phyloP scores from a whole-genome alignment of 164 flowering plant genomes.

The Nelumbo lutea region DNA sequence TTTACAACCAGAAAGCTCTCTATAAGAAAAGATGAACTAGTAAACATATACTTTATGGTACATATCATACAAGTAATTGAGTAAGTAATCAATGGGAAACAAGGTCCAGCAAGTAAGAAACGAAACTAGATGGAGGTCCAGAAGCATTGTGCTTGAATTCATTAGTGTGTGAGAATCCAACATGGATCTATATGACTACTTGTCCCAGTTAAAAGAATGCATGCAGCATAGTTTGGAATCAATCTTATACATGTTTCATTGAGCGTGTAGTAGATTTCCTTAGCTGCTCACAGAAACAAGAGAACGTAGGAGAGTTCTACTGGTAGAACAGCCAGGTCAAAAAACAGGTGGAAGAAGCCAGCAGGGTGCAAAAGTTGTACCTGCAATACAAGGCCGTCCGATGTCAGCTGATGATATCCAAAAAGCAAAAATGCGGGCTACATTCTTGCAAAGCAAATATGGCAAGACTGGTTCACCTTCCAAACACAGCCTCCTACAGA shows the following conservation, averaged over 20 bases:
- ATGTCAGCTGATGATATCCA: constrained; percentile 97
- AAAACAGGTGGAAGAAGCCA: constrained; percentile 41
- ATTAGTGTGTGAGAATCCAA: not conserved
- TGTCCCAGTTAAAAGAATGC: not conserved
- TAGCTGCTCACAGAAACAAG: constrained; percentile 55
- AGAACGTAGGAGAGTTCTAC: constrained; percentile 78
- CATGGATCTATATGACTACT: not conserved
- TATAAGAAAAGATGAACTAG: too few species aligned
- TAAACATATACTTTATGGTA: too few species aligned
- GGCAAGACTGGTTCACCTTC: constrained; percentile 40
- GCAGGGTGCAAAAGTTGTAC: constrained; percentile 40
- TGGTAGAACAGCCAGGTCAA: constrained; percentile 88
- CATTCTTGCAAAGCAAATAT: constrained; percentile 72
- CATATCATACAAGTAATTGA: too few species aligned
- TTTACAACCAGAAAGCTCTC: too few species aligned
- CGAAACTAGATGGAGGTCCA: not conserved
- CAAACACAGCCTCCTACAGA: constrained; percentile 22
- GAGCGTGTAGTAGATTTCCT: constrained; percentile 29
- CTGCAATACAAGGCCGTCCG: constrained; percentile 70
- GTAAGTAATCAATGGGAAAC: too few species aligned
- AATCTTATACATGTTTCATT: constrained; percentile 1
- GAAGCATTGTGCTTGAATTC: not conserved
- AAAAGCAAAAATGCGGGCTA: constrained; percentile 93
- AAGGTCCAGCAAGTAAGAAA: too few species aligned
- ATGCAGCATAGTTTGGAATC: not conserved